Conservation (phyloP, 2,329 filamentous ascomycete species). For the Setomelanomma holmii region DNA sequence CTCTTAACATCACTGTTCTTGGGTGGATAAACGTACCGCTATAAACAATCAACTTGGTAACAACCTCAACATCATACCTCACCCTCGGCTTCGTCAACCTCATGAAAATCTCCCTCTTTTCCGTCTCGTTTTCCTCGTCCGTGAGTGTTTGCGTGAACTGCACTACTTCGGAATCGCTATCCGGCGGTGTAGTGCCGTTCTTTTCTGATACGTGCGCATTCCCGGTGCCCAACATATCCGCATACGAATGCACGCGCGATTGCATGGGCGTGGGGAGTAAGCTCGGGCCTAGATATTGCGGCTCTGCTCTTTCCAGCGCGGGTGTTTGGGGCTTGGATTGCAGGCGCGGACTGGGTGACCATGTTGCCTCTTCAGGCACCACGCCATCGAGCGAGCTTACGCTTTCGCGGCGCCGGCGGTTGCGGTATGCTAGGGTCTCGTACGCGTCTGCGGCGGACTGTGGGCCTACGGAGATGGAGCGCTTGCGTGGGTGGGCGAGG, state of each 20-base stretch:
- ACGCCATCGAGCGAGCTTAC: conserved; percentile 52
- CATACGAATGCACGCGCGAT: conserved; percentile 67
- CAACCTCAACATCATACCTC: conserved; percentile 96
- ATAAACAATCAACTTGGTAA: conserved; percentile 96
- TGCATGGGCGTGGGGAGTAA: conserved; percentile 56
- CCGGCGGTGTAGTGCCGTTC: conserved; percentile 28
- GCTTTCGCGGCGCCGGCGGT: conserved; percentile 70
- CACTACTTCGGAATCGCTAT: conserved; percentile 37
- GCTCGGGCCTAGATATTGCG: conserved; percentile 50
- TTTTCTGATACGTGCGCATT: conserved; percentile 41
- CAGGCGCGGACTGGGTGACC: conserved; percentile 22
- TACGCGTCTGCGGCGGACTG: conserved; percentile 97
- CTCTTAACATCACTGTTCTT: neutral
- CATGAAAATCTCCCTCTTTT: conserved; percentile 75
- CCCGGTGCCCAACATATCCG: conserved; percentile 76
- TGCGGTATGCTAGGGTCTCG: conserved; percentile 90
- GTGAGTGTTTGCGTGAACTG: conserved; percentile 24
- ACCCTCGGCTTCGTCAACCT: conserved; percentile 85
- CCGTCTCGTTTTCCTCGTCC: conserved; percentile 49
- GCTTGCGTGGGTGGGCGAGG: conserved; percentile 79
- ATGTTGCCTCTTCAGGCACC: conserved; percentile 36
- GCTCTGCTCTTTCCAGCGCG: conserved; percentile 32
- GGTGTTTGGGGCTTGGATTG: conserved; percentile 35
- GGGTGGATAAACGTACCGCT: conserved; percentile 66
- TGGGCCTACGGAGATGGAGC: conserved; percentile 88